phyloP scores from a whole-genome alignment of 148 eudicot species.

The Oxyria digyna region DNA sequence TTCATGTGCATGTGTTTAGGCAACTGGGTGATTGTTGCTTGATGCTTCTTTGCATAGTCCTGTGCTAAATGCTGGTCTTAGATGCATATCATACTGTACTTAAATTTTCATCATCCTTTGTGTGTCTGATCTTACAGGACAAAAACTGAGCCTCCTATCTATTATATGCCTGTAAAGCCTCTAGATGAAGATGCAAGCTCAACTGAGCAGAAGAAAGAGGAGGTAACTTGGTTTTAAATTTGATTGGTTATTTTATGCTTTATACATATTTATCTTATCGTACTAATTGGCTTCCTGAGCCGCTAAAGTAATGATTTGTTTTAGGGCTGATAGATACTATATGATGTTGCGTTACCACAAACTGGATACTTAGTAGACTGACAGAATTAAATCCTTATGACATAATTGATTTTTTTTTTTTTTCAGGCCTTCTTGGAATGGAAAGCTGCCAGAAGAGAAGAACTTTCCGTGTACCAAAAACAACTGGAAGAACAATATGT shows the following conservation, averaged over 20 bases:
- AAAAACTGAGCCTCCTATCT: slow-evolving; percentile 81
- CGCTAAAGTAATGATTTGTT: neutral
- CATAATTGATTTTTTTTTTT: neutral
- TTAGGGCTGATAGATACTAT: neutral
- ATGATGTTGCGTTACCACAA: neutral
- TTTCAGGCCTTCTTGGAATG: slow-evolving; percentile 69
- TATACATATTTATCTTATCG: neutral
- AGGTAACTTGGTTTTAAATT: slow-evolving; percentile 29
- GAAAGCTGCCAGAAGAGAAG: slow-evolving; percentile 89
- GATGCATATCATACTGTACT: neutral
- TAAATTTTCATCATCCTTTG: slow-evolving; percentile 11
- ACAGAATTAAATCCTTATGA: neutral
- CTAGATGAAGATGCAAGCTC: slow-evolving; percentile 43
- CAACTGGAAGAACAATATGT: slow-evolving; percentile 54
- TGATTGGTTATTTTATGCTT: neutral
- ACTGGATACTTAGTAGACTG: neutral
- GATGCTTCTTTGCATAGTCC: slow-evolving; percentile 21
- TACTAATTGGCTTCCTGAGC: neutral
- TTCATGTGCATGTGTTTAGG: slow-evolving; percentile 56
- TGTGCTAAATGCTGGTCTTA: slow-evolving; percentile 14
- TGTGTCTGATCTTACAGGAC: slow-evolving; percentile 53
- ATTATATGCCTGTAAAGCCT: slow-evolving; percentile 61
- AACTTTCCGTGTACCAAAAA: slow-evolving; percentile 69
- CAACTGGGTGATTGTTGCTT: slow-evolving; percentile 24
- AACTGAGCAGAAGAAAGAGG: slow-evolving; percentile 55